These are phyloP conservation scores for Phaffia australis DNA, from an alignment of 768 basidiomycete species.

Conservation along the genomic window DNA sequence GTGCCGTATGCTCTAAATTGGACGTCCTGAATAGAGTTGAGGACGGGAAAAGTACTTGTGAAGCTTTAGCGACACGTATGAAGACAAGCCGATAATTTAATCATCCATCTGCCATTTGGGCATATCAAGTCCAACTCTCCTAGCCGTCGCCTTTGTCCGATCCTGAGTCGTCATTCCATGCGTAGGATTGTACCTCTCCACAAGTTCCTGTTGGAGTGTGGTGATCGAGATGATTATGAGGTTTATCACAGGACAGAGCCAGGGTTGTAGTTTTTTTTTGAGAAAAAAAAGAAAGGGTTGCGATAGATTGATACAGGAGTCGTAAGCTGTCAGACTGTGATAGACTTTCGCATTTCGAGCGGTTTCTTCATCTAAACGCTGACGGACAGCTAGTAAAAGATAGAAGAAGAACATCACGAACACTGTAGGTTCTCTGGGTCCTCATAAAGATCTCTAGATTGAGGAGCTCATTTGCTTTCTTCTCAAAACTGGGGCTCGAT, in stretches of 20 bases:
- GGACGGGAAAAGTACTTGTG: too few species aligned
- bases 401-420: slow-evolving; percentile 33
- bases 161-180: slow-evolving; percentile 69
- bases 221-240: not conserved
- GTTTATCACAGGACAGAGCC: not conserved
- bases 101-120: slow-evolving; percentile 43
- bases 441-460: slow-evolving; percentile 50
- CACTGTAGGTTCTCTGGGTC: slow-evolving; percentile 68
- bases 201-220: slow-evolving; percentile 47
- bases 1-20: too few species aligned
- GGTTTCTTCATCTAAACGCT: not conserved
- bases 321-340: not conserved
- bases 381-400: not conserved
- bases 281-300: not conserved
- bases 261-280: not conserved
- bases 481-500: not conserved
- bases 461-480: slow-evolving; percentile 6
- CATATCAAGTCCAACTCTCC: slow-evolving; percentile 77
- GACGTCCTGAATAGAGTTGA: too few species aligned
- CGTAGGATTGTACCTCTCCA: slow-evolving; percentile 80
- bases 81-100: not conserved
- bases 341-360: not conserved
- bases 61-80: too few species aligned
- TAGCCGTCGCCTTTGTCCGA: slow-evolving; percentile 69
- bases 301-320: not conserved